Base-by-base conservation (phyloP, 192 early-diverging fungal genomes). In the Jimgerdemannia flammicorona region DNA sequence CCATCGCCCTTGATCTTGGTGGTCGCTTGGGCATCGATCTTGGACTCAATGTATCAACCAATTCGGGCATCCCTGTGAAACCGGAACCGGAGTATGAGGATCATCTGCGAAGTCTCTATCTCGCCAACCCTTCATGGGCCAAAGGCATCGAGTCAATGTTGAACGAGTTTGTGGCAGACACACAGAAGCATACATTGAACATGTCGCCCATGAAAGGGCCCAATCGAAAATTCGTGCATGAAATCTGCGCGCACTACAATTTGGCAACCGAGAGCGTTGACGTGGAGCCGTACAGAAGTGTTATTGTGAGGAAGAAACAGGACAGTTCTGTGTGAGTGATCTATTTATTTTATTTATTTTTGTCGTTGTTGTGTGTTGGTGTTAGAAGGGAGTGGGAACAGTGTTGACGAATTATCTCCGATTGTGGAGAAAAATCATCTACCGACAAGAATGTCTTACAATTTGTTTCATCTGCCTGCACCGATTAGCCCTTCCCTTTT, bases 231-330 rank as follows among this genome's bases (percentile, higher is more conserved):
- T 91, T 96, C 76, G 77, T 96, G 42, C 90, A 93, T 67, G 90
- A 87, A 11, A 82, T 97, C 69, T 90, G 88, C 17, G 83, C 85
- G n/a, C 85, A 89, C 67, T 97, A 97, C 83, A 82, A 89, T 67
- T 84, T 95, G 44, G 75, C 80, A 0, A 90, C 90, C 43, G 89
- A 92, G 67, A 89, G 93, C n/a, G 78, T 96, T 9, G 97, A 98
- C 81, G 86, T 87, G 39, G 90, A 95, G 78, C 93, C 92, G 0
- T 77, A 85, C 42, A 85, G 92, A 14, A 95, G 90, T 29, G 92
- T 96, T 2, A 82, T 86, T 6, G 77, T 90, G 66, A 84, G 87
- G 14, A 87, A 91, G 74, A 85, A 77, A 17, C 59, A 72, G 59
- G 83, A 75, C 59, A 82, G 74, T 42, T 69, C n/a, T 40, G 72